Percentiles rank a stretch among this genome's conserved stretches.
These are phyloP conservation scores for Scheffersomyces lignicola DNA, from an alignment of 1,139 yeast genomes.

Conservation along the genomic window DNA sequence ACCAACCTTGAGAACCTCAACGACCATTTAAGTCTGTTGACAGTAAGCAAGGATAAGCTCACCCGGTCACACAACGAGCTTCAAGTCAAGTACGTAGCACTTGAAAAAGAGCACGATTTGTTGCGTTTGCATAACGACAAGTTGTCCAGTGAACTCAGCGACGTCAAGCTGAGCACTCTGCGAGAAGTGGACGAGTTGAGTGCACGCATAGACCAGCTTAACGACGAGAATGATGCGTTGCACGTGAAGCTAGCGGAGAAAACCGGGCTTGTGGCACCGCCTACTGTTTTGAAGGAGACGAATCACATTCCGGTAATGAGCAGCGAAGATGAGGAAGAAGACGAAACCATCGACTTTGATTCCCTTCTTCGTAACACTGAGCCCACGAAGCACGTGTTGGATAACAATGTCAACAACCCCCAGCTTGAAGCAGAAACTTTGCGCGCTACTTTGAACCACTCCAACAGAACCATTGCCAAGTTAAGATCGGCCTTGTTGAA, in stretches of 20 bases:
- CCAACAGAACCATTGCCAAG: slow-evolving; percentile 59
- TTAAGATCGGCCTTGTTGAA: slow-evolving; percentile 52
- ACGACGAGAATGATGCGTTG: slow-evolving; percentile 63
- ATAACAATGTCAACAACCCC: slow-evolving; percentile 47
- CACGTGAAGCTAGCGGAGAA: slow-evolving; percentile 34
- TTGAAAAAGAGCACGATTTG: slow-evolving; percentile 52
- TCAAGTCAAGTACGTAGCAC: slow-evolving; percentile 25
- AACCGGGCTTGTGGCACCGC: background rate
- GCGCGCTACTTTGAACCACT: slow-evolving; percentile 63
- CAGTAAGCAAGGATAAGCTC: slow-evolving; percentile 31
- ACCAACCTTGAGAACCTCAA: slow-evolving; percentile 51
- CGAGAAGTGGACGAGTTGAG: slow-evolving; percentile 49
- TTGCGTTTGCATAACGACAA: slow-evolving; percentile 41
- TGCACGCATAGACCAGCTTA: slow-evolving; percentile 52
- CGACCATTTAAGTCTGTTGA: slow-evolving; percentile 39
- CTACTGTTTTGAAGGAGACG: slow-evolving; percentile 7
- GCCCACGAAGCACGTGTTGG: slow-evolving; percentile 21
- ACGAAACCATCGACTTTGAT: slow-evolving; percentile 33
- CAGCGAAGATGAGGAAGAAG: slow-evolving; percentile 19
- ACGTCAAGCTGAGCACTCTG: slow-evolving; percentile 32
- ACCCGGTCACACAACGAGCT: slow-evolving; percentile 31
- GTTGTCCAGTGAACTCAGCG: slow-evolving; percentile 35
- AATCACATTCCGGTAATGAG: background rate
- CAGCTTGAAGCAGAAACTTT: slow-evolving; percentile 69
- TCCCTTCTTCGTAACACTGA: slow-evolving; percentile 33